These are phyloP conservation scores for Rhodotorula mucilaginosa DNA, from an alignment of 1,284 basidiomycete species.

Conservation along the genomic window DNA sequence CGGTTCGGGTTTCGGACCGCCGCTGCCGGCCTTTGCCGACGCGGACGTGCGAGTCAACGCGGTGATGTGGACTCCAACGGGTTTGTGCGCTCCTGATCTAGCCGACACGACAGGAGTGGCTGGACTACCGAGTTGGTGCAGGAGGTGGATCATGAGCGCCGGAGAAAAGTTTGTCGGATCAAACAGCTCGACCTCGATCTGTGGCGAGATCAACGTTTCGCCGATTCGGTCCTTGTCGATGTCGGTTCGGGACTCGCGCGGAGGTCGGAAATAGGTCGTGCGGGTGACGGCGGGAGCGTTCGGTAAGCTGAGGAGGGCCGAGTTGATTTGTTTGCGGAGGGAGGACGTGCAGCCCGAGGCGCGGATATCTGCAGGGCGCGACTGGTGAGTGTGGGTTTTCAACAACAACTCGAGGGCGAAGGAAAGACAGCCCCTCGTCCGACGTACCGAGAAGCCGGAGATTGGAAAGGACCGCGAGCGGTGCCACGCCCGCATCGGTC, in stretches of 20 bases:
- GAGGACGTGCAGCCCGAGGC: conserved; percentile 6
- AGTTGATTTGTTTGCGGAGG: conserved; percentile 4
- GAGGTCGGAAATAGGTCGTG: not conserved
- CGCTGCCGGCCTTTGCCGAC: not conserved
- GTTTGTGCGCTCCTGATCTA: conserved; percentile 5
- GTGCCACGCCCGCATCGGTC: conserved; percentile 13
- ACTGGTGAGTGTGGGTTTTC: too few relatives aligned
- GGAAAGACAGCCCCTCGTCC: not conserved
- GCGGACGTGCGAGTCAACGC: conserved; percentile 11
- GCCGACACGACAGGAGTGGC: not conserved
- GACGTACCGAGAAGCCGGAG: conserved; percentile 23
- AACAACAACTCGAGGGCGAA: not conserved
- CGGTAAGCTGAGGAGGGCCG: not conserved
- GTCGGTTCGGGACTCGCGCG: not conserved
- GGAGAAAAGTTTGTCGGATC: conserved; percentile 15
- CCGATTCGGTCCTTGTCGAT: not conserved
- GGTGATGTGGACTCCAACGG: conserved; percentile 18
- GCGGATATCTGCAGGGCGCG: too few relatives aligned
- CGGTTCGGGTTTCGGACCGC: not conserved
- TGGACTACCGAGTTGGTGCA: conserved; percentile 19
- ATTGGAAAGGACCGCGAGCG: conserved; percentile 11
- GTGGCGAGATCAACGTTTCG: not conserved
- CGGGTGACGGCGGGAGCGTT: not conserved
- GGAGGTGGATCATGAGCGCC: conserved; percentile 13
- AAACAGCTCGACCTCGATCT: conserved; percentile 25